These are phyloP conservation scores for Cordyceps cicadae DNA, from an alignment of 2,329 filamentous ascomycete genomes.

Conservation along the genomic window DNA sequence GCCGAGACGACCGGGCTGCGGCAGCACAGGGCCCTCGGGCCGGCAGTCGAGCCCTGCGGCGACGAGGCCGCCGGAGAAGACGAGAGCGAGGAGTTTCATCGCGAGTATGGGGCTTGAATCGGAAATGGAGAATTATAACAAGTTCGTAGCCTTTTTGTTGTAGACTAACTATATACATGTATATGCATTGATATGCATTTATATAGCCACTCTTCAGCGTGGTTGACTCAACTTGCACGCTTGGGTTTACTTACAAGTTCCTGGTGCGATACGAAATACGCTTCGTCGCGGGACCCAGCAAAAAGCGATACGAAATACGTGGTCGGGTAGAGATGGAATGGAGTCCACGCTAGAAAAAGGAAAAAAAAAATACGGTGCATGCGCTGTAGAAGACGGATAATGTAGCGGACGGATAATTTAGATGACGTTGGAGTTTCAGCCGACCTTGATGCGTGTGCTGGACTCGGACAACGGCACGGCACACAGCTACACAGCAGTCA, in stretches of 20 bases:
- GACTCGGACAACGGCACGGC: too few relatives aligned
- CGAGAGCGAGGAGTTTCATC: not conserved
- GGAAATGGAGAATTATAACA: not conserved
- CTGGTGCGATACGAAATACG: not conserved
- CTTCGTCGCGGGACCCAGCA: not conserved
- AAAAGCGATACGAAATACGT: constrained; percentile 3
- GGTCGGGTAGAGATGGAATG: too few relatives aligned
- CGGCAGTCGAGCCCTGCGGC: constrained; percentile 22
- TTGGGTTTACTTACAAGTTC: not conserved
- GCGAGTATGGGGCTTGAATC: not conserved
- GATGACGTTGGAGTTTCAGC: not conserved
- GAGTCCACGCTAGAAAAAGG: not conserved
- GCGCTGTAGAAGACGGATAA: not conserved
- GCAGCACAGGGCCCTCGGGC: constrained; percentile 19
- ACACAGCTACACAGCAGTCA: not conserved
- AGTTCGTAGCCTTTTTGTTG: too few relatives aligned
- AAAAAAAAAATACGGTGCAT: not conserved
- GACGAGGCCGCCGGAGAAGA: constrained; percentile 4
- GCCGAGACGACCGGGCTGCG: constrained; percentile 21
- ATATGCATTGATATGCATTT: not conserved
- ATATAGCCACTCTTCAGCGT: not conserved
- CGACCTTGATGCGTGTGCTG: too few relatives aligned
- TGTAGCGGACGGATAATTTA: not conserved
- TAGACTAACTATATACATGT: not conserved
- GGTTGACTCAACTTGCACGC: not conserved